Evolutionary conservation across 129 eudicot genomes (phyloP), one percentile per base, ranked within the genome.

Genomic region (Artemisia annua): DNA sequence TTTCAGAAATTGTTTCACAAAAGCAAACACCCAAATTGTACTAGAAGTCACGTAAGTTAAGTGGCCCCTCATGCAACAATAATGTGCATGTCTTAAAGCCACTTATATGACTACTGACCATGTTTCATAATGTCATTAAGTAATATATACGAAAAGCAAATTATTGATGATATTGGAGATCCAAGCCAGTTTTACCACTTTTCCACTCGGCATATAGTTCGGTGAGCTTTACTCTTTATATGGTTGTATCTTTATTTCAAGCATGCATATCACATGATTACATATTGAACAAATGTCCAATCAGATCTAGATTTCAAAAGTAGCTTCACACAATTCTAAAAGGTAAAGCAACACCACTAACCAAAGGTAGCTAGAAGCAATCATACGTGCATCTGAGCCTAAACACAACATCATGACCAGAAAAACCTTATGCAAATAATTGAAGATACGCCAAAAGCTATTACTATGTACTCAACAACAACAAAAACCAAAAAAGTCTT

Each of bases 291-390:
- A 73, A 44, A 62, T 64, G 57, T 19, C 60, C 60, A 73, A 46
- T 68, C 19, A 49, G 49, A 49, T 63, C n/a, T 11, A 62, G 46
- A 30, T 48, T 48, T 69, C 73, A 68, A 68, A 67, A 5, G 60
- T 67, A 67, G 60, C 46, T 67, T 48, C 22, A 68, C 62, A 63
- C 77, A 28, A 16, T 49, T 50, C 28, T 49, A 73, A 74, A 63
- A 74, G 78, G 24, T 63, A 74, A 74, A 74, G 78, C 64, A 63
- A 74, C 71, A 74, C 70, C 78, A 63, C 71, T 63, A 20, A 32
- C 18, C 50, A 74, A 74, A 74, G 30, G 63, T 64, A 51, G 56
- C 15, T 19, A 15, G 28, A 62, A 58, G 59, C 55, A 24, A 22
- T 60, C 19, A 59, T 59, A 62, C 57, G 15, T 69, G 1, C 70